Base-by-base conservation (phyloP, 495 filamentous ascomycete species). In the Tuber borchii region DNA sequence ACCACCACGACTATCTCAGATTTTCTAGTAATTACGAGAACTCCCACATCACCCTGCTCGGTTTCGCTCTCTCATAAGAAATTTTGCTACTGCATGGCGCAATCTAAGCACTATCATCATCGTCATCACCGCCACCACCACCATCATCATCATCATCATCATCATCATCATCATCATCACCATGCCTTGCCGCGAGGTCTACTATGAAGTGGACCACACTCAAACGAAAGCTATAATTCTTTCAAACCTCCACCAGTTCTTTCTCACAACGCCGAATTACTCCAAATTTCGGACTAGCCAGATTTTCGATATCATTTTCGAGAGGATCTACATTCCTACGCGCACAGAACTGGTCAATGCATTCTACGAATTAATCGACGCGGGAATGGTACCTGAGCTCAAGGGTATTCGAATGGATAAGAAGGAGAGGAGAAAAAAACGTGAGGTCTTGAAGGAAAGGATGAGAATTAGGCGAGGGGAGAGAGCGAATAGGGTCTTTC, bases 341-440 rank as follows among this genome's bases (percentile, higher is more conserved):
- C 56, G 56, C 2, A 31, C 56, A 31, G 26, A 69, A 19, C 19
- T 78, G 17, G 26, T 51, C 19, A 37, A 42, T 31, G 56, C 44
- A 20, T 78, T 77, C 45, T 78, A 78, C 44, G 70, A 77, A 65
- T n/a, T 78, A 34, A 72, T 78, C 17, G 76, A 78, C 45, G 22
- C 31, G 14, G 76, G 76, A 20, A 73, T 72, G 70, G 39, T 78
- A 2, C 75, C 75, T 19, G 34, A 73, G 39, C 56, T 78, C 44
- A 72, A 73, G 42, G n/a, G 71, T 22, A 75, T 75, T 68, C 74
- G 75, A 17, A 45, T 46, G 56, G 56, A 34, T 65, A 26, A 65
- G 26, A 65, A 31, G 16, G 12, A 19, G 56, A 61, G 56, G 12
- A 65, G 56, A 34, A 65, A 34, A 65, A 65, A 65, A 26, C 14